Base-by-base conservation (phyloP, 1,284 basidiomycete species). In the Irpex rosettiformis region DNA sequence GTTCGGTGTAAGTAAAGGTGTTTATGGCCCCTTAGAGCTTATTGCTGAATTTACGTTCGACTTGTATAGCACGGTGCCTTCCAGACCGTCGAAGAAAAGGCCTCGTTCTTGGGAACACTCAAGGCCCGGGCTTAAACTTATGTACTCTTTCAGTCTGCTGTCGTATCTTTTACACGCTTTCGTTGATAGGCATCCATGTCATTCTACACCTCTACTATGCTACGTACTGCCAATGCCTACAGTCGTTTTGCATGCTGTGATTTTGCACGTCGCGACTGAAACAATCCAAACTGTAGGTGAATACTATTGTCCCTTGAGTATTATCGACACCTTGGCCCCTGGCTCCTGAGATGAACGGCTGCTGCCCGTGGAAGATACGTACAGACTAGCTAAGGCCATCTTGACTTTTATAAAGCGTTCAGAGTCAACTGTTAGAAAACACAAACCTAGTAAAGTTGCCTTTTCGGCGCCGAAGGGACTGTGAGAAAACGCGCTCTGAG, bases 41-140 rank as follows among this genome's bases (percentile, higher is more conserved):
- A 42, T 45, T 40, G 33, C 4, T 29, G 16, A 24, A n/a, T 45
- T 58, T 27, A 62, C 59, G 42, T 55, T 37, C 58, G 10, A 37
- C 58, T 57, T 55, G 63, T 73, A 55, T 70, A 93, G 87, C 94
- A 96, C 72, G 94, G 93, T 69, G 86, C 90, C 52, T 96, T 95
- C 94, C 96, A 98, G 84, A 96, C 94, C 54, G 81, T 83, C 77
- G 93, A 92, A 78, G 96, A 98, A 89, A 96, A 96, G 86, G 82
- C 84, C 67, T 87, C 93, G 71, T 98, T 98, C 88, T 75, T 96
- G 75, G 96, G 96, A 76, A 86, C 89, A 71, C 90, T 93, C 88
- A 93, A 92, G 80, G 82, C 82, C 73, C 83, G 81, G 69, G 83
- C 82, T 74, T 91, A 75, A 85, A 70, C 58, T 63, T 63, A 13